Conservation (phyloP, 108 stramenopile species). For the Ochromonas danica region DNA sequence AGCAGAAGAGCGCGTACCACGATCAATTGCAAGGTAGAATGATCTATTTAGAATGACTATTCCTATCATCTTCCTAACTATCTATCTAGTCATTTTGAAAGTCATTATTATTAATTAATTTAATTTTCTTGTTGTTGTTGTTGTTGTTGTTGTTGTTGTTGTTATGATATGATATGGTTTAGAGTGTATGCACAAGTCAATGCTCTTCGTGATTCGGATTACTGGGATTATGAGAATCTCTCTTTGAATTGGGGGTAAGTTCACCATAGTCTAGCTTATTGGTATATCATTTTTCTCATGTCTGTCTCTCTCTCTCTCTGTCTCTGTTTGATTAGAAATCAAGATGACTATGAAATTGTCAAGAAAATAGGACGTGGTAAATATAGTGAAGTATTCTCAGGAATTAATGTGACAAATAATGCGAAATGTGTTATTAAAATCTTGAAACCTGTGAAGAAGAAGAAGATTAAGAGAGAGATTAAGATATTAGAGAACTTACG, state of each 20-base stretch:
- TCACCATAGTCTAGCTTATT: not conserved
- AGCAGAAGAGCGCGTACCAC: too few species aligned
- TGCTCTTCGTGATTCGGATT: not conserved
- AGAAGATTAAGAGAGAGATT: slow-evolving; percentile 37
- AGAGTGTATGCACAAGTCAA: slow-evolving; percentile 30
- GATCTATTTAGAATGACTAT: too few species aligned
- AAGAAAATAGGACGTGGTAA: slow-evolving; percentile 28
- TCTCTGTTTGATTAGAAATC: slow-evolving; percentile 24
- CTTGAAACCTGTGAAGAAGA: slow-evolving; percentile 37
- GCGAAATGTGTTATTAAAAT: slow-evolving; percentile 34
- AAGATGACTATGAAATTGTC: slow-evolving; percentile 28
- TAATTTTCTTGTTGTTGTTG: too few species aligned
- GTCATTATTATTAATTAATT: too few species aligned
- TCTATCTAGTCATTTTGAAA: too few species aligned
- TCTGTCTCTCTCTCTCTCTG: not conserved
- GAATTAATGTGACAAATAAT: slow-evolving; percentile 23
- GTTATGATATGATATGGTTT: not conserved
- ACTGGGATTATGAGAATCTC: slow-evolving; percentile 33
- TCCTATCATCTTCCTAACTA: too few species aligned
- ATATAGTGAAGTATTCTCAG: slow-evolving; percentile 33
- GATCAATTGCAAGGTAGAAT: too few species aligned
- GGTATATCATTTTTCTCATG: not conserved
- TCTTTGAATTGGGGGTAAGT: slow-evolving; percentile 33
- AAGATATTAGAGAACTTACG: slow-evolving; percentile 24
- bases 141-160: not conserved